Evolutionary conservation across 2,329 filamentous ascomycete species (phyloP).

Genomic region (Pestalotiopsis sp.): DNA sequence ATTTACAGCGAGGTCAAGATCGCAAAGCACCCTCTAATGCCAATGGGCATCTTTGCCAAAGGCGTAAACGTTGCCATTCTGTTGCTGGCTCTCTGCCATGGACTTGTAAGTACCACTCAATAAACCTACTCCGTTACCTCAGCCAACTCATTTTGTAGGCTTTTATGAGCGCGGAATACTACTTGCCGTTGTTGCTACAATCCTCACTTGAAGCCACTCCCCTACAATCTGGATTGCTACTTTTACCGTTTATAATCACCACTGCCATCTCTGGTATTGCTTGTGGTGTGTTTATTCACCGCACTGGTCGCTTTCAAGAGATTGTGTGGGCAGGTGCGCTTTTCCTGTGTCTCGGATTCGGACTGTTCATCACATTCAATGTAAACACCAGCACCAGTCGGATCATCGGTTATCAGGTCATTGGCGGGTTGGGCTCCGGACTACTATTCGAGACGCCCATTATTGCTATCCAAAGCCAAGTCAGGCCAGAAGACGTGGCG

Average conservation of each 20-base stretch:
- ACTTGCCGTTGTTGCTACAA: conserved; percentile 2
- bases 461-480: conserved; percentile 8
- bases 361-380: conserved; percentile 2
- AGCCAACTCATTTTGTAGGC: neutral
- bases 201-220: neutral
- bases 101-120: neutral
- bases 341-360: neutral
- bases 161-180: conserved; percentile 8
- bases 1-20: conserved; percentile 5
- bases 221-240: neutral
- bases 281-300: conserved; percentile 4
- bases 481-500: neutral
- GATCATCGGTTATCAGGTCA: conserved; percentile 3
- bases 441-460: conserved; percentile 6
- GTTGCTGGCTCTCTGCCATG: conserved; percentile 1
- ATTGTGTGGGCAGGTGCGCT: neutral
- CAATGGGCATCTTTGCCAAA: conserved; percentile 4
- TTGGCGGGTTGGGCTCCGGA: neutral
- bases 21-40: conserved; percentile 5
- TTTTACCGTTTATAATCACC: conserved; percentile 2
- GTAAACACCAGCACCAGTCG: neutral
- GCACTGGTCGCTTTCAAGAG: neutral
- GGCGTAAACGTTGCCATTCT: neutral
- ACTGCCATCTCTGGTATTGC: conserved; percentile 1
- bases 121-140: neutral